Evolutionary conservation across 192 early-diverging fungal genomes (phyloP).

Genomic region (Coemansia erecta): DNA sequence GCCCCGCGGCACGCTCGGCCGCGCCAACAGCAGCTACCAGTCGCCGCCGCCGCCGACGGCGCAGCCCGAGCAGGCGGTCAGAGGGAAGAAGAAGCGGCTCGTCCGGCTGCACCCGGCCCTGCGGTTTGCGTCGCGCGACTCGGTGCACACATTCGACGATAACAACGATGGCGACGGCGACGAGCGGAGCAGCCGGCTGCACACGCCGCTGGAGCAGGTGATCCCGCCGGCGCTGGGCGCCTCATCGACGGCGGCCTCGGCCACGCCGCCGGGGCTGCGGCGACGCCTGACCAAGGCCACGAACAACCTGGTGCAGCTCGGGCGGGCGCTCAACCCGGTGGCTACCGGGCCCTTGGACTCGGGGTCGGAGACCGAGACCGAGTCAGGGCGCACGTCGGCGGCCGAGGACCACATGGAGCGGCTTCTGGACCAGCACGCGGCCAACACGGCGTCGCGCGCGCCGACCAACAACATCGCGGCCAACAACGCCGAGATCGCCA

Average conservation of each 20-base stretch:
- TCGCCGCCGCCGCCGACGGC: constrained; percentile 1
- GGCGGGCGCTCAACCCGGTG: constrained; percentile 28
- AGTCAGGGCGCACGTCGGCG: constrained; percentile 4
- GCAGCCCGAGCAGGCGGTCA: background rate
- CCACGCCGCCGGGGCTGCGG: constrained; percentile 28
- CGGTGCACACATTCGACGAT: constrained; percentile 35
- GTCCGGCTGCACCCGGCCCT: constrained; percentile 11
- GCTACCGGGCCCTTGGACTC: constrained; percentile 14
- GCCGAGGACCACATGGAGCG: constrained; percentile 42
- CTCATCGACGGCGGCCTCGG: too few species aligned
- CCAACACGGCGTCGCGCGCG: constrained; percentile 27
- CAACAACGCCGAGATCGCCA: constrained; percentile 46
- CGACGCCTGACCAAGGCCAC: constrained; percentile 33
- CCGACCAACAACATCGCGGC: constrained; percentile 41
- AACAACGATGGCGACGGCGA: background rate
- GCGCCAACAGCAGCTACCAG: constrained; percentile 9
- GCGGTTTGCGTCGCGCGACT: constrained; percentile 41
- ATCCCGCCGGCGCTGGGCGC: too few species aligned
- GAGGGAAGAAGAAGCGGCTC: background rate
- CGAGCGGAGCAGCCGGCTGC: constrained; percentile 1
- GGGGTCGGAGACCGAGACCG: constrained; percentile 27
- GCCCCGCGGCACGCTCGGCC: constrained; percentile 17
- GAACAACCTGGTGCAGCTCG: constrained; percentile 19
- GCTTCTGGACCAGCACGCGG: constrained; percentile 30
- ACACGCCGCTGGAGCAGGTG: constrained; percentile 17